These are phyloP conservation scores for Aspergillus pseudonomiae DNA, from an alignment of 2,329 filamentous ascomycete species.

Conservation along the genomic window DNA sequence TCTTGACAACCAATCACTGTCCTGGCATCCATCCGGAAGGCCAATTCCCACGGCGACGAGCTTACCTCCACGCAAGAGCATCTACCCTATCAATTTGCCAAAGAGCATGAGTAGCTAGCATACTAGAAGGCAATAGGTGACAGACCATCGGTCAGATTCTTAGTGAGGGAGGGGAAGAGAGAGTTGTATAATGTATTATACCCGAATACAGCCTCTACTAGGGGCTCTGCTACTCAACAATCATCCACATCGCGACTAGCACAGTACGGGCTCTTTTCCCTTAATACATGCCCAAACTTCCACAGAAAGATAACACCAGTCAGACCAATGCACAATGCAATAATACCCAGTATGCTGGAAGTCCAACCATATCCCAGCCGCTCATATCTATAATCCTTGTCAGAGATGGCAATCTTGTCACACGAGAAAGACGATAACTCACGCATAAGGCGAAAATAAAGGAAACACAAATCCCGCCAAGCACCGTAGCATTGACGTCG, in stretches of 20 bases:
- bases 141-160: too few species aligned
- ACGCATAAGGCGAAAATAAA: constrained; percentile 42
- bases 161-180: too few species aligned
- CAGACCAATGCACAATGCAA: neutral
- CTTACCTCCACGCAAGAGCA: too few species aligned
- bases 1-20: too few species aligned
- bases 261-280: neutral
- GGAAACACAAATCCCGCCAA: constrained; percentile 55
- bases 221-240: neutral
- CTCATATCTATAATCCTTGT: neutral
- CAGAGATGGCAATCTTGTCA: neutral
- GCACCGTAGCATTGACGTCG: constrained; percentile 49
- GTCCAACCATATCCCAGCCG: neutral
- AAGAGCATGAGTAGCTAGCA: too few species aligned
- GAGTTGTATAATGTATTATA: too few species aligned
- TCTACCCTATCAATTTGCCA: too few species aligned
- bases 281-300: neutral
- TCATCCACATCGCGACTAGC: neutral
- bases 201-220: too few species aligned
- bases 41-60: too few species aligned
- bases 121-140: too few species aligned
- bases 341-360: neutral
- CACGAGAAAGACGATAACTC: neutral
- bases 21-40: too few species aligned
- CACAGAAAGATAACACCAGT: neutral